These are phyloP conservation scores for Kwoniella shandongensis DNA, from an alignment of 768 basidiomycete species.

Conservation along the genomic window DNA sequence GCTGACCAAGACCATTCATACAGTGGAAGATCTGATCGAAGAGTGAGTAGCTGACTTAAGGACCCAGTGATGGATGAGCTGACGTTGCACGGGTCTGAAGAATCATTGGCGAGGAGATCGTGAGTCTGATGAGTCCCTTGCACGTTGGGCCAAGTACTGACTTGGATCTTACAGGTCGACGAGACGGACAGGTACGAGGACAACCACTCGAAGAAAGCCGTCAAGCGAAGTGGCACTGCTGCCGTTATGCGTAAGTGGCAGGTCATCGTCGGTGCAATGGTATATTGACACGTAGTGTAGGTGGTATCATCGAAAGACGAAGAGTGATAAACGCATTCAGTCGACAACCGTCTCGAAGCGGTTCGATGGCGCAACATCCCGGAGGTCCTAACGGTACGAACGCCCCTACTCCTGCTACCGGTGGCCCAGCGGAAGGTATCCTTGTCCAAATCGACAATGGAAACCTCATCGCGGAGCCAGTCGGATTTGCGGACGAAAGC, in stretches of 20 bases:
- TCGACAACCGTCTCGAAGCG: constrained; percentile 35
- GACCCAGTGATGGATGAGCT: too few relatives aligned
- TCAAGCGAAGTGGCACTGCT: constrained; percentile 69
- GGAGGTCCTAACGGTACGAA: constrained; percentile 3
- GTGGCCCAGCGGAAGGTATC: constrained; percentile 18
- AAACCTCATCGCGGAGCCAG: constrained; percentile 28
- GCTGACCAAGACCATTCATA: neutral
- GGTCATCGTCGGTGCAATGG: neutral
- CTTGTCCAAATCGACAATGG: constrained; percentile 29
- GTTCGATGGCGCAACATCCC: neutral
- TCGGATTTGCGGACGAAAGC: constrained; percentile 9
- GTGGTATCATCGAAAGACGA: constrained; percentile 53
- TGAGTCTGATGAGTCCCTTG: constrained; percentile 16
- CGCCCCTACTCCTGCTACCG: neutral
- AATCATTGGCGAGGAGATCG: constrained; percentile 92
- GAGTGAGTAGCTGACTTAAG: constrained; percentile 59
- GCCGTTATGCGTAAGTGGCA: constrained; percentile 63
- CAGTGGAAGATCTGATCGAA: constrained; percentile 58
- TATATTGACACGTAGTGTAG: constrained; percentile 11
- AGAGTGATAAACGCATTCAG: constrained; percentile 38
- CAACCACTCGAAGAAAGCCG: constrained; percentile 74
- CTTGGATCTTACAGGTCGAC: constrained; percentile 58
- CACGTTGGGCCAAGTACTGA: constrained; percentile 2
- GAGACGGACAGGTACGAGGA: constrained; percentile 90
- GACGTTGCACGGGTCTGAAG: constrained; percentile 12